phyloP scores from a whole-genome alignment of 140 eudicot genomes.

The Erigeron philadelphicus region DNA sequence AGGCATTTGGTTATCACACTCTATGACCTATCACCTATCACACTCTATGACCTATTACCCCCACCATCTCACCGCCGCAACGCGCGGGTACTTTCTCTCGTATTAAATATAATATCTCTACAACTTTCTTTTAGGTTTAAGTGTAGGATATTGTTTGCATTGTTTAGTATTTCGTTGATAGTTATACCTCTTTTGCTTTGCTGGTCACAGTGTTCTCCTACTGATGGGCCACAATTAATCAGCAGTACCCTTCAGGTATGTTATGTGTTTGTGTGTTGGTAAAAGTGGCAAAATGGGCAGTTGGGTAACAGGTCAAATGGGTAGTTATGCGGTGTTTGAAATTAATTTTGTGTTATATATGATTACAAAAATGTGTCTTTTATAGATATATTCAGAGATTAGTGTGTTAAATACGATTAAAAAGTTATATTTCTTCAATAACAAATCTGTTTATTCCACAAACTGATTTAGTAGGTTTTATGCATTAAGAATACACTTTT shows the following conservation, averaged over 20 bases:
- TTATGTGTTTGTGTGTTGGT: constrained; percentile 4
- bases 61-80: too few species aligned
- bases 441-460: background rate
- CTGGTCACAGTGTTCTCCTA: constrained; percentile 68
- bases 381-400: too few species aligned
- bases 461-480: constrained; percentile 4
- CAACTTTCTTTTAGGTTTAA: background rate
- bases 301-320: background rate
- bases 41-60: too few species aligned
- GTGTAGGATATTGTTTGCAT: constrained; percentile 14
- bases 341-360: background rate
- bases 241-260: constrained; percentile 84
- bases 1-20: too few species aligned
- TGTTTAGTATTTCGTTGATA: background rate
- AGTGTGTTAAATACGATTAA: too few species aligned
- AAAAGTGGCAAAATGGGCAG: constrained; percentile 9
- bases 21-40: too few species aligned
- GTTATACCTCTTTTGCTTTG: constrained; percentile 20
- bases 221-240: constrained; percentile 80
- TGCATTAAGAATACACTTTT: background rate
- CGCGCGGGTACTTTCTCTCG: too few species aligned
- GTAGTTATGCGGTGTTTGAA: background rate
- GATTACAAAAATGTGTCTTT: background rate
- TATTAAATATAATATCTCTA: background rate
- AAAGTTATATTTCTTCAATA: background rate